Evolutionary conservation across 2,329 filamentous ascomycete species (phyloP).

Genomic region (Pseudogymnoascus sp.): DNA sequence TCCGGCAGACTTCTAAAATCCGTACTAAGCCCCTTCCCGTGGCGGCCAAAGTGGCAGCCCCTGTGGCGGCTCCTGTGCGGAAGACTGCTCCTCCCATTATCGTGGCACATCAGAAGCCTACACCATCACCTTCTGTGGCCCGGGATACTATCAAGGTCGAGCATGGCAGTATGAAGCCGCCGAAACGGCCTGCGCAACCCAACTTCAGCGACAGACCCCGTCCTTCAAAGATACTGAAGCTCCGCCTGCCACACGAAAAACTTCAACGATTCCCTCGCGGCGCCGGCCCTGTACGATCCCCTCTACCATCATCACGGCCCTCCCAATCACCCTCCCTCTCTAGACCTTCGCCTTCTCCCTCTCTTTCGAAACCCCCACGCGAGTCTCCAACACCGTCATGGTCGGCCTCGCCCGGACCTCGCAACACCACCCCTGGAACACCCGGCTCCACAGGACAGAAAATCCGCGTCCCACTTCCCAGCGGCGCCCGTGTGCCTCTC

Average conservation of each 20-base stretch:
- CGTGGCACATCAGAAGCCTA: neutral
- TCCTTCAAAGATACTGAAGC: slow-evolving; percentile 10
- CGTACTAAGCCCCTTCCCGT: slow-evolving; percentile 17
- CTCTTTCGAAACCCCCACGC: neutral
- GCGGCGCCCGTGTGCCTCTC: slow-evolving; percentile 4
- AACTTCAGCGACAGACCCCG: slow-evolving; percentile 8
- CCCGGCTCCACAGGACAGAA: neutral
- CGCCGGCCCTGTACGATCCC: neutral
- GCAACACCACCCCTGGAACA: slow-evolving; percentile 3
- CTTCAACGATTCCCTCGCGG: neutral
- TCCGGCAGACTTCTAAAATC: slow-evolving; percentile 23
- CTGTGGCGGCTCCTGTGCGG: neutral
- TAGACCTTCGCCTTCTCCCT: slow-evolving; percentile 1
- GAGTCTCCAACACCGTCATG: neutral
- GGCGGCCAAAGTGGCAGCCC: neutral
- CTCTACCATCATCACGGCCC: slow-evolving; percentile 2
- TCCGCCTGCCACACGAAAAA: neutral
- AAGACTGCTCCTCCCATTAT: slow-evolving; percentile 7
- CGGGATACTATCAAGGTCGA: neutral
- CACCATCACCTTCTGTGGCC: neutral
- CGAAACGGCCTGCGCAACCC: slow-evolving; percentile 18
- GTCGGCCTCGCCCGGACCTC: neutral
- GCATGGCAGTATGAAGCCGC: slow-evolving; percentile 16
- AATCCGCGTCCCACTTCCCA: slow-evolving; percentile 1
- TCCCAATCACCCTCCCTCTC: neutral